Evolutionary conservation across 2,329 filamentous ascomycete species (phyloP).

Genomic region (Sporothrix pallida): DNA sequence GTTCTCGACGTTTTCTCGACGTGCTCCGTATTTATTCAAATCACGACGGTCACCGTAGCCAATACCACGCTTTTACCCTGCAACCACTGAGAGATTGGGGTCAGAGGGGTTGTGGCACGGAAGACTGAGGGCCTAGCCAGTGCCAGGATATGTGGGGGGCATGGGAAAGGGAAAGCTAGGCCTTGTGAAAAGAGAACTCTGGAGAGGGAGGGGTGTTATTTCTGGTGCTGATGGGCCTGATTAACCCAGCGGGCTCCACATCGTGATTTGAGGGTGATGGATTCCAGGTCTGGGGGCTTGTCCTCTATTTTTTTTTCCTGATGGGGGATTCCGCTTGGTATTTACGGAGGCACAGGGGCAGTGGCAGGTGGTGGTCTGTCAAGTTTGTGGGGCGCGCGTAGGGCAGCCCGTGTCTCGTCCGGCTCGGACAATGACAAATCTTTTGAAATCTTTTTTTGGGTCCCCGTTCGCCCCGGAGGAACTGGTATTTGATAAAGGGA

Average conservation of each 20-base stretch:
- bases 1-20: neutral
- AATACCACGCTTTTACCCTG: neutral
- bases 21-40: neutral
- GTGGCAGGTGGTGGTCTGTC: neutral
- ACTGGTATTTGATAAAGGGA: neutral
- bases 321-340: neutral
- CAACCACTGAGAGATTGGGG: neutral
- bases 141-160: too few relatives aligned
- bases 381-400: neutral
- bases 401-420: slow-evolving; percentile 11
- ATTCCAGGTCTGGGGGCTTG: neutral
- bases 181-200: neutral
- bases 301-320: neutral
- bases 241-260: neutral
- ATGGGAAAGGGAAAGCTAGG: too few relatives aligned
- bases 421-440: slow-evolving; percentile 35
- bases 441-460: slow-evolving; percentile 28
- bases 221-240: too few relatives aligned
- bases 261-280: neutral
- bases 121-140: neutral
- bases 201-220: neutral
- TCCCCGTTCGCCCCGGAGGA: slow-evolving; percentile 11
- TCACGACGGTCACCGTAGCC: neutral
- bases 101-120: neutral
- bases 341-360: slow-evolving; percentile 1